Conservation (phyloP, 371 early-diverging fungal species). For the Mucor mucedo region DNA sequence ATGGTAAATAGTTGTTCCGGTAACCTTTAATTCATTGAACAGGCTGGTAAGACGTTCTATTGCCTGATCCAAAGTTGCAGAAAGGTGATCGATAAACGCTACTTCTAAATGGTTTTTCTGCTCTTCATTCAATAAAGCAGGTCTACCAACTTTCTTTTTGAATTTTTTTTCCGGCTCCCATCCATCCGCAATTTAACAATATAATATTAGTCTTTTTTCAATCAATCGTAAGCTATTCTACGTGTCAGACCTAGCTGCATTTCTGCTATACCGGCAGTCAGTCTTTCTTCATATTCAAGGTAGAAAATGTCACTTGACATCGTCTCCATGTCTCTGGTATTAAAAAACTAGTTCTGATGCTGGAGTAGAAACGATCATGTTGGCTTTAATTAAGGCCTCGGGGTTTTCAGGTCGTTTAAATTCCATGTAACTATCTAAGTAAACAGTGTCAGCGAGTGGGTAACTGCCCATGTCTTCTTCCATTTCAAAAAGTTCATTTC, state of each 20-base stretch:
- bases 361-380: too few relatives aligned
- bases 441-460: too few relatives aligned
- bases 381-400: too few relatives aligned
- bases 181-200: too few relatives aligned
- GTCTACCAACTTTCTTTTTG: conserved; percentile 4
- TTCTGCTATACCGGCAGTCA: conserved; percentile 14
- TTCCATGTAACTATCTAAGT: too few relatives aligned
- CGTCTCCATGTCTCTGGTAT: too few relatives aligned
- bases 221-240: conserved; percentile 16
- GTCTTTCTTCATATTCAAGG: conserved; percentile 4
- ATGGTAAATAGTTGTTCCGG: too few relatives aligned
- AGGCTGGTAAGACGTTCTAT: neutral
- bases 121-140: conserved; percentile 13
- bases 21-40: too few relatives aligned
- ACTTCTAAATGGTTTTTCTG: conserved; percentile 4
- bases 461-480: too few relatives aligned
- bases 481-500: too few relatives aligned
- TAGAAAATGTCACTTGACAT: conserved; percentile 6
- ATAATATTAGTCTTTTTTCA: conserved; percentile 12
- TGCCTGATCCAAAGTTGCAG: conserved; percentile 14
- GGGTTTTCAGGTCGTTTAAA: too few relatives aligned
- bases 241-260: conserved; percentile 9
- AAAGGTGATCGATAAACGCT: conserved; percentile 10
- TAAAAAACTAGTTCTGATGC: too few relatives aligned
- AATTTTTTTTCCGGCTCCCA: neutral